Evolutionary conservation across 1,284 basidiomycete species (phyloP), one percentile per base, ranked within the genome.

Genomic region (Cutaneotrichosporon sp.): DNA sequence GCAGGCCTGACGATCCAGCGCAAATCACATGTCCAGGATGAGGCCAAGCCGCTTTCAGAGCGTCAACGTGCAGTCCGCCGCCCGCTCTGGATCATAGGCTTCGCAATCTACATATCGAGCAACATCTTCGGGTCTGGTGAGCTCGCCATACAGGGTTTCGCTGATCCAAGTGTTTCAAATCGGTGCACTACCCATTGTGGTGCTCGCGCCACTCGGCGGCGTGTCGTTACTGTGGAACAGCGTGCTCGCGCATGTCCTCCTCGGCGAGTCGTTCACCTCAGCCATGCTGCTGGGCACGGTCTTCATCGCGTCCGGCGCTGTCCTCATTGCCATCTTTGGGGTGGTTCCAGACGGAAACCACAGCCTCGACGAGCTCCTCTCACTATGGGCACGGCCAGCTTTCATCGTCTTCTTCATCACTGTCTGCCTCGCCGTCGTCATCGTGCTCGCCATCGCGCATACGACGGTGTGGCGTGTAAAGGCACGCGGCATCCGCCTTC

Each of bases 161-260:
- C 50, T 49, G 11, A 34, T 48, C 7, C 20, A 90, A 2, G 77
- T 97, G 25, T 90, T 96, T 62, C 93, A 97, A 76, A 92, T 97
- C 49, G 91, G 90, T 6, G 90, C 92, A 1, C 80, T 97, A 10
- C 90, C 90, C 5, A 88, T 94, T 61, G 89, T 93, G 54, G 90
- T 94, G 52, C 85, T 93, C 43, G 90, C 88, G 2, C 92, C 92
- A 0, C 81, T 97, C 2, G 93, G 93, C 19, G 93, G 92, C 1
- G 88, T 81, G 39, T 92, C 90, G 7, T 82, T 97, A 29, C 81
- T 97, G 22, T 97, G 90, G 88, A 97, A 97, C 73, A 90, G 90
- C 3, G 84, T 97, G 64, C 91, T 97, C 61, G 91, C 92, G 10
- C 81, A 85, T 25, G 70, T 94, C 46, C 80, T 97, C 35, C 81